Conservation (phyloP, 2,329 filamentous ascomycete species). For the Microcera coccophila region DNA sequence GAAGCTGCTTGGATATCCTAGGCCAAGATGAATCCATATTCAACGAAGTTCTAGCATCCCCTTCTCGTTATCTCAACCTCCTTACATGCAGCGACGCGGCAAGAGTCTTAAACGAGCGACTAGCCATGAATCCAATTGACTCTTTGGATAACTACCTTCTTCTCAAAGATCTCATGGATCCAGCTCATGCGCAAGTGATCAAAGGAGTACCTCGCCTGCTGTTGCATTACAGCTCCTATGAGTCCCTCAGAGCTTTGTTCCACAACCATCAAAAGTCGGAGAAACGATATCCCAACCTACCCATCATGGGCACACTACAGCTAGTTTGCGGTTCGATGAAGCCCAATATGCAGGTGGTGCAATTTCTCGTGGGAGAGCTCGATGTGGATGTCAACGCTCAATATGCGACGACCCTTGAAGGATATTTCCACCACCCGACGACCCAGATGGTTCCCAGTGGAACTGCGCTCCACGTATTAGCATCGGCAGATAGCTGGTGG, state of each 20-base stretch:
- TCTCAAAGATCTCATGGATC: constrained; percentile 4
- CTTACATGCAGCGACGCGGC: constrained; percentile 4
- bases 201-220: constrained; percentile 3
- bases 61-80: constrained; percentile 3
- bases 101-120: constrained; percentile 1
- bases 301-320: constrained; percentile 7
- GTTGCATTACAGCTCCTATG: constrained; percentile 7
- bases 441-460: neutral
- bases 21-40: neutral
- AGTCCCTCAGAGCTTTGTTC: neutral
- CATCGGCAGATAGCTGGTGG: constrained; percentile 14
- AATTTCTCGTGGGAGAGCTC: constrained; percentile 12
- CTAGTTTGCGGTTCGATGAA: constrained; percentile 5
- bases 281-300: neutral
- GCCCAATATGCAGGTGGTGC: constrained; percentile 13
- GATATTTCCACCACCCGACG: neutral
- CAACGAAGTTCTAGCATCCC: neutral
- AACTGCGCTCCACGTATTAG: constrained; percentile 18
- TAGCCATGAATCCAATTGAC: neutral
- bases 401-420: neutral
- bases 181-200: constrained; percentile 4
- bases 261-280: neutral
- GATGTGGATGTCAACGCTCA: constrained; percentile 14
- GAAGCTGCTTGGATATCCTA: neutral
- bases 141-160: neutral